phyloP scores from a whole-genome alignment of 1,139 yeast genomes.

The Scheffersomyces lignicola region DNA sequence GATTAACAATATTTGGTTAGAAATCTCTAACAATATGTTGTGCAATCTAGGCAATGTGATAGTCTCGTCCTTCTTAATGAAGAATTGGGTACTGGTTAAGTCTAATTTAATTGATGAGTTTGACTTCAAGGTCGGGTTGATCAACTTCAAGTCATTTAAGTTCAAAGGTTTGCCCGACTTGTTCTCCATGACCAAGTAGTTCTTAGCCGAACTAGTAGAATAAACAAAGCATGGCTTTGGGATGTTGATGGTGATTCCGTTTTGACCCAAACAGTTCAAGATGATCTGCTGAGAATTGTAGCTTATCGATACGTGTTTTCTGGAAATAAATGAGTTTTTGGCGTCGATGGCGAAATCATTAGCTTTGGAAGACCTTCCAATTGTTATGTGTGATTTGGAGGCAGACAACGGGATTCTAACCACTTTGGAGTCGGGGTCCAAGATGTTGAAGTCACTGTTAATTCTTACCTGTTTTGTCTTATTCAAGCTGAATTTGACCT shows the following conservation, averaged over 20 bases:
- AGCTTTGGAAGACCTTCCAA: slow-evolving; percentile 69
- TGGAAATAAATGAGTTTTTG: slow-evolving; percentile 61
- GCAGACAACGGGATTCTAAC: slow-evolving; percentile 35
- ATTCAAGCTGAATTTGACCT: slow-evolving; percentile 14
- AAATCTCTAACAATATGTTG: slow-evolving; percentile 61
- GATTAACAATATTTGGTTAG: slow-evolving; percentile 57
- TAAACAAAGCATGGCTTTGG: slow-evolving; percentile 48
- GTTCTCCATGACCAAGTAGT: slow-evolving; percentile 35
- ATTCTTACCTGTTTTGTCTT: slow-evolving; percentile 14
- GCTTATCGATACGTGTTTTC: slow-evolving; percentile 55
- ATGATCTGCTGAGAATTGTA: slow-evolving; percentile 26
- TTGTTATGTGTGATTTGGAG: slow-evolving; percentile 23
- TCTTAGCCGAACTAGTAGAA: slow-evolving; percentile 26
- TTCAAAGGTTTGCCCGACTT: slow-evolving; percentile 21
- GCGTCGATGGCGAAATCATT: slow-evolving; percentile 59
- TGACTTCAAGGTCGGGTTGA: slow-evolving; percentile 4
- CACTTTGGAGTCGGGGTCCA: slow-evolving; percentile 40
- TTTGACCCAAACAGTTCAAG: slow-evolving; percentile 66
- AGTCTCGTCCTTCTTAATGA: slow-evolving; percentile 53
- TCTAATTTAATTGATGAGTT: slow-evolving; percentile 39
- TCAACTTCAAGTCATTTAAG: slow-evolving; percentile 13
- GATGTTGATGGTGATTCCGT: slow-evolving; percentile 64
- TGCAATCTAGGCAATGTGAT: slow-evolving; percentile 54
- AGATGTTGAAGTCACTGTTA: slow-evolving; percentile 37
- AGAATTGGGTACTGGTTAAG: slow-evolving; percentile 55